phyloP scores from a whole-genome alignment of 1,284 basidiomycete genomes.

The Hortiboletus rubellus region DNA sequence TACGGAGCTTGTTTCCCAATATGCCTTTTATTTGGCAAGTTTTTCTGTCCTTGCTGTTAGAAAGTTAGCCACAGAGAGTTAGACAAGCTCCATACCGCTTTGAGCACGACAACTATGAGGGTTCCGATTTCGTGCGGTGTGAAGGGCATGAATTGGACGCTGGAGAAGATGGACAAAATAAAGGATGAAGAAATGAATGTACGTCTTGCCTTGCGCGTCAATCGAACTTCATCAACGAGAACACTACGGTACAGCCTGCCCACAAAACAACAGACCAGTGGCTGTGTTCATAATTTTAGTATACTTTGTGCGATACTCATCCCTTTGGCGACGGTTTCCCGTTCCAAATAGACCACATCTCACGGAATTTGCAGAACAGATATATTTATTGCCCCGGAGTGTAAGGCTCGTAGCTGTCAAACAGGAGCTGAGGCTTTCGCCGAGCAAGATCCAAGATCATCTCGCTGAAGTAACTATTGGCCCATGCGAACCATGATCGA shows the following conservation, averaged over 20 bases:
- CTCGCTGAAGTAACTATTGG: slow-evolving; percentile 77
- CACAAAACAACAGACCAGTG: slow-evolving; percentile 17
- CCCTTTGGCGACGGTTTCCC: background rate
- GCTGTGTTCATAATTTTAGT: slow-evolving; percentile 19
- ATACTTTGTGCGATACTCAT: background rate
- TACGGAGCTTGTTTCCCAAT: slow-evolving; percentile 99
- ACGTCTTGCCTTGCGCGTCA: slow-evolving; percentile 24
- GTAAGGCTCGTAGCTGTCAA: slow-evolving; percentile 55
- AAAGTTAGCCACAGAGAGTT: slow-evolving; percentile 14
- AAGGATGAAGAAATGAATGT: slow-evolving; percentile 4
- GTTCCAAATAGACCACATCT: background rate
- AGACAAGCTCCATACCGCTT: slow-evolving; percentile 72
- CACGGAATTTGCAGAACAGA: background rate
- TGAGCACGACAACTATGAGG: slow-evolving; percentile 91
- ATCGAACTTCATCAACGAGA: slow-evolving; percentile 20
- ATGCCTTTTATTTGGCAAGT: slow-evolving; percentile 90
- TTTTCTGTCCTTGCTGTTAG: slow-evolving; percentile 57
- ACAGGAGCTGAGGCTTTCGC: slow-evolving; percentile 68
- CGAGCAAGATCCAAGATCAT: slow-evolving; percentile 76
- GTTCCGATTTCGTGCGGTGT: slow-evolving; percentile 83
- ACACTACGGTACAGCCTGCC: background rate
- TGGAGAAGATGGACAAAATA: slow-evolving; percentile 4
- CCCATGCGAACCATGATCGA: slow-evolving; percentile 83
- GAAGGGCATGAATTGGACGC: slow-evolving; percentile 46
- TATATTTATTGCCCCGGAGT: slow-evolving; percentile 39